These are phyloP conservation scores for Hemisphaericaspora xylanilytica DNA, from an alignment of 1,139 yeast genomes.

Conservation along the genomic window DNA sequence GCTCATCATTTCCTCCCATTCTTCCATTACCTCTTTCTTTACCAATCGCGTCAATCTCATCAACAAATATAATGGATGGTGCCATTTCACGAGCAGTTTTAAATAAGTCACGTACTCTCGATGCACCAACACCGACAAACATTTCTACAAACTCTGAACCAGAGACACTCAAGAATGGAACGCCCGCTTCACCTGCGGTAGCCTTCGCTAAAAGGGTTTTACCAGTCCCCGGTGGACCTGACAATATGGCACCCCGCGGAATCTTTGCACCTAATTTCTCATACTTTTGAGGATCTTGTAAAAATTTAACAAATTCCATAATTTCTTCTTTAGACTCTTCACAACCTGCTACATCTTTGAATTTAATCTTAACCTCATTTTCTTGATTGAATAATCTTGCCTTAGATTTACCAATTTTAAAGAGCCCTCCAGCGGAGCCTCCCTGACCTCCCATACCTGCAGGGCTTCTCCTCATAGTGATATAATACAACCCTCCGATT, in stretches of 20 bases:
- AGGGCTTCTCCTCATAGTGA: constrained; percentile 50
- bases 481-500: constrained; percentile 81
- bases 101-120: constrained; percentile 92
- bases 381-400: constrained; percentile 93
- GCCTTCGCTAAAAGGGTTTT: constrained; percentile 96
- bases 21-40: constrained; percentile 85
- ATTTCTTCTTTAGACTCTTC: constrained; percentile 97
- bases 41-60: constrained; percentile 98
- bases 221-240: constrained; percentile 99
- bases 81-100: constrained; percentile 90
- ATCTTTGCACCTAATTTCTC: constrained; percentile 93
- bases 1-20: constrained; percentile 89
- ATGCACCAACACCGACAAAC: constrained; percentile 99
- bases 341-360: constrained; percentile 96
- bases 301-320: constrained; percentile 93
- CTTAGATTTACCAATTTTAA: constrained; percentile 79
- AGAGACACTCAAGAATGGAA: constrained; percentile 89
- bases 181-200: constrained; percentile 98
- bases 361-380: constrained; percentile 81
- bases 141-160: constrained; percentile 99
- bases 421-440: constrained; percentile 61
- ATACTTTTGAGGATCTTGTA: constrained; percentile 84
- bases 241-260: constrained; percentile 94
- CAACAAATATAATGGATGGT: constrained; percentile 90
- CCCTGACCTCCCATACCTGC: constrained; percentile 61